Evolutionary conservation across 495 filamentous ascomycete species (phyloP).

Genomic region (Cercophora newfieldiana): DNA sequence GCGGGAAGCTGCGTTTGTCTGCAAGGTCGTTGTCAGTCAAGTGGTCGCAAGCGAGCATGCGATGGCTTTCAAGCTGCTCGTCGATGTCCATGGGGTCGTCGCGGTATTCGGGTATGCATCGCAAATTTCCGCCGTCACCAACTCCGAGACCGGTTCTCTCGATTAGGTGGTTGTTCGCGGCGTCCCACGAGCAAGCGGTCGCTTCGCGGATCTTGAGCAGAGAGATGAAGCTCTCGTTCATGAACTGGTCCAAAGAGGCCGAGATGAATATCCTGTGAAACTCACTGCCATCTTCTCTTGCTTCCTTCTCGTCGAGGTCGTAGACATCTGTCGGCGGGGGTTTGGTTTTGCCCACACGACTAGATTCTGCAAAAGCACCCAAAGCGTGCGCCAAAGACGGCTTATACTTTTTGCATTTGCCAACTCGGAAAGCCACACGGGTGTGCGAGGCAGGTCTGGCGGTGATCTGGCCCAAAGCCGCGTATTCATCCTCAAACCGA

Average conservation of each 20-base stretch:
- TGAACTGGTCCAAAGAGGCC: slow-evolving; percentile 65
- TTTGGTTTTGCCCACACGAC: neutral
- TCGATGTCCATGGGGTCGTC: slow-evolving; percentile 10
- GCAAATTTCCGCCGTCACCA: neutral
- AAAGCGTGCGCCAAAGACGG: slow-evolving; percentile 52
- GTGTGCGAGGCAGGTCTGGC: neutral
- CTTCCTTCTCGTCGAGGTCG: neutral
- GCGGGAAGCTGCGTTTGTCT: slow-evolving; percentile 54
- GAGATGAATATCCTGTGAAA: slow-evolving; percentile 68
- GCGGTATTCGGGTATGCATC: slow-evolving; percentile 19
- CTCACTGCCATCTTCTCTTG: slow-evolving; percentile 8
- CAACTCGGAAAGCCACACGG: slow-evolving; percentile 43
- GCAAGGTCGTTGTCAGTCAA: slow-evolving; percentile 32
- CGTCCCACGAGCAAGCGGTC: slow-evolving; percentile 62
- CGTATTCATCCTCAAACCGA: slow-evolving; percentile 62
- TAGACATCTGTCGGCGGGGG: neutral
- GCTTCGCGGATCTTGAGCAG: slow-evolving; percentile 61
- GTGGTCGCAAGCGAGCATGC: slow-evolving; percentile 53
- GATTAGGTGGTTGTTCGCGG: slow-evolving; percentile 62
- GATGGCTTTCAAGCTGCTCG: neutral
- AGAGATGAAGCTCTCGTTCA: slow-evolving; percentile 65
- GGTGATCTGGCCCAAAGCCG: slow-evolving; percentile 43
- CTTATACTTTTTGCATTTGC: slow-evolving; percentile 57
- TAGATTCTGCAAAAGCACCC: slow-evolving; percentile 47
- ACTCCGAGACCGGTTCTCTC: neutral